Base-by-base conservation (phyloP, 306 rosid genomes). In the Coriaria nepalensis region DNA sequence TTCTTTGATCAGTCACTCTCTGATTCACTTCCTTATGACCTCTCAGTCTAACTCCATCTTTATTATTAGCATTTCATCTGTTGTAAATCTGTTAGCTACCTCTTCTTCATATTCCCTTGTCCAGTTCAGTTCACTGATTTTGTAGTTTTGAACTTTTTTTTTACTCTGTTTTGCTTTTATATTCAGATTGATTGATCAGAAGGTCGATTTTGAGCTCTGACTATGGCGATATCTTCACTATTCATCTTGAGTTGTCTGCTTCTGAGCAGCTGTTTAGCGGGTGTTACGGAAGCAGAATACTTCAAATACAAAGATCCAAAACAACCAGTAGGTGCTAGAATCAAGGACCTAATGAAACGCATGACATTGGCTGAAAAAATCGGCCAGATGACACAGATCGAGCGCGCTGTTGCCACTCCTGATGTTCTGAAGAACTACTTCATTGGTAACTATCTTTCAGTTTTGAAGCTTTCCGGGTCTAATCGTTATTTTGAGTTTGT, bases 361-460 rank as follows among this genome's bases (percentile, higher is more conserved):
- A 88, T 88, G 97, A 74, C 82, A 4, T 65, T 81, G 0, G 86
- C 61, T 7, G 95, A 90, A 46, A 90, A 90, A 73, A 79, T 90
- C 38, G 97, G 97, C 36, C 95, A 90, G 57, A 90, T 90, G 97
- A 67, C 61, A 10, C 97, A 90, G 81, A 50, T 90, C 58, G 97
- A 90, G 56, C 82, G 97, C 52, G 0, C 0, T 7, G 74, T 74
- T 39, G 93, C 94, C 0, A 74, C 94, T 40, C 59, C 82, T 0
- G 87, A 84, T 7, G 90, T 56, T 2, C 62, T 84, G 65, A 72
- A 61, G 68, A 73, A 81, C 44, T 79, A 79, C 69, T 81, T 74
- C 59, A 74, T 90, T 42, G 96, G 96, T 83, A 67, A 62, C 60
- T 55, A 20, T 34, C 49, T n/a, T 4, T 42, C 59, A 11, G 2